Percentiles rank a stretch among this genome's conserved stretches.
Conservation (phyloP, 345 rosid species). For the Eucalyptus lansdowneana region DNA sequence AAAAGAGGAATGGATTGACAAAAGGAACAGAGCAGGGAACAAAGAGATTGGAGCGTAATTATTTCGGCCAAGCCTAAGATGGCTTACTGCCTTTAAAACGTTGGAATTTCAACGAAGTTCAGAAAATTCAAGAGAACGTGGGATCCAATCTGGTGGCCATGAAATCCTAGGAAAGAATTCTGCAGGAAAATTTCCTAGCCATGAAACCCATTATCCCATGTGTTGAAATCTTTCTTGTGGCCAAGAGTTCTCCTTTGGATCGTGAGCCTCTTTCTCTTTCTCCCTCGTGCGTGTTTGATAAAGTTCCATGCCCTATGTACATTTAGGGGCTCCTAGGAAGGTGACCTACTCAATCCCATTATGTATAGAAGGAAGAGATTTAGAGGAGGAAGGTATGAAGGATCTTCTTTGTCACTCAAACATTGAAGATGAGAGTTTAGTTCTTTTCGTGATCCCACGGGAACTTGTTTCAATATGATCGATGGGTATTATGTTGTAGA, state of each 20-base stretch:
- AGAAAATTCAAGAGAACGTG: background rate
- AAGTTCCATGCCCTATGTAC: background rate
- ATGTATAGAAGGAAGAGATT: background rate
- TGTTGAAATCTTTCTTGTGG: conserved; percentile 12
- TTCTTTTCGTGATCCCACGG: background rate
- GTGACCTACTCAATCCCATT: background rate
- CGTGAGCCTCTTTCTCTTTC: background rate
- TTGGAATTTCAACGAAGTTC: background rate
- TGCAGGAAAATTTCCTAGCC: background rate
- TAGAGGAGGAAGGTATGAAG: background rate
- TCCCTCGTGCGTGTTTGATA: background rate
- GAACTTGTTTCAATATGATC: background rate
- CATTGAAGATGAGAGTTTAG: background rate
- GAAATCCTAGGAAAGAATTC: background rate
- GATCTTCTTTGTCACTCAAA: background rate
- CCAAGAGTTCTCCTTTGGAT: background rate
- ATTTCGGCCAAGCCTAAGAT: background rate
- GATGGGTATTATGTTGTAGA: background rate
- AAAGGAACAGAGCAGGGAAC: background rate
- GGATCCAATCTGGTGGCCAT: conserved; percentile 4
- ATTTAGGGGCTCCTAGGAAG: background rate
- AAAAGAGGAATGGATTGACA: background rate
- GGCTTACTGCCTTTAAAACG: background rate
- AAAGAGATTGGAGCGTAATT: background rate
- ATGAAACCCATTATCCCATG: conserved; percentile 9